These are phyloP conservation scores for Gossypium herbaceum DNA, from an alignment of 345 rosid species.

Conservation along the genomic window DNA sequence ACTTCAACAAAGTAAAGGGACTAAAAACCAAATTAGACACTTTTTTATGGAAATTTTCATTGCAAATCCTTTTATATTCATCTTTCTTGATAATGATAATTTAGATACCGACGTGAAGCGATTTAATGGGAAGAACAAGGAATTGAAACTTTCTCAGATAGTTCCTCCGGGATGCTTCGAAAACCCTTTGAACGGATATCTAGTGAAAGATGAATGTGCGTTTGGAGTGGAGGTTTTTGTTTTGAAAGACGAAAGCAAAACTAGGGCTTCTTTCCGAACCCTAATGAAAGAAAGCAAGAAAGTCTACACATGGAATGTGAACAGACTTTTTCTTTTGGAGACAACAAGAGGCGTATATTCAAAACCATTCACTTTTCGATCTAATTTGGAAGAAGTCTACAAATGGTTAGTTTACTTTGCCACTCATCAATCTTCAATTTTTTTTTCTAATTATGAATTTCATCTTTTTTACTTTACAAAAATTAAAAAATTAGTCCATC, in stretches of 20 bases:
- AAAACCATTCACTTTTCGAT: background rate
- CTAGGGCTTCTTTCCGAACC: background rate
- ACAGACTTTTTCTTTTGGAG: too few species aligned
- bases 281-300: background rate
- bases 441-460: background rate
- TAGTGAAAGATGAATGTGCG: background rate
- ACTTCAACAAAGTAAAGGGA: too few species aligned
- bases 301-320: background rate
- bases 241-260: too few species aligned
- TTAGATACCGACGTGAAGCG: background rate
- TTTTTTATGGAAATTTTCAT: too few species aligned
- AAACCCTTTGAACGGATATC: background rate
- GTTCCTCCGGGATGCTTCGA: background rate
- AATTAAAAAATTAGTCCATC: too few species aligned
- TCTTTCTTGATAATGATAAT: background rate
- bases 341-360: background rate
- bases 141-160: background rate
- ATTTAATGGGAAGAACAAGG: background rate
- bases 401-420: background rate
- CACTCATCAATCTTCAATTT: too few species aligned
- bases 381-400: background rate
- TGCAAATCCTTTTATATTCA: too few species aligned
- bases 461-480: too few species aligned
- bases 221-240: slow-evolving; percentile 12
- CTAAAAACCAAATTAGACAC: too few species aligned